These are phyloP conservation scores for Santalum album DNA, from an alignment of 164 flowering plant genomes.

Conservation along the genomic window DNA sequence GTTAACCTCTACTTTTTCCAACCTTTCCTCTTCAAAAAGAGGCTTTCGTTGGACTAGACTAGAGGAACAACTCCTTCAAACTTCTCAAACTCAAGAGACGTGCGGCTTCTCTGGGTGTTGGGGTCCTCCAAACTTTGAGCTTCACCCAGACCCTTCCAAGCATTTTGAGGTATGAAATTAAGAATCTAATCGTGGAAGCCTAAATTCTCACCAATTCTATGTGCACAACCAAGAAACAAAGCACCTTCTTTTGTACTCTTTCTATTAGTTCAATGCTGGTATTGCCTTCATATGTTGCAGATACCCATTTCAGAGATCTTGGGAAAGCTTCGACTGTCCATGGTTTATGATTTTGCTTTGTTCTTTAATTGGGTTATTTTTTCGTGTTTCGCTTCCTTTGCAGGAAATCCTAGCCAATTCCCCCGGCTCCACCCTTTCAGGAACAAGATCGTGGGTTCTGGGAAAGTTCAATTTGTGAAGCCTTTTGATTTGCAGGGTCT, in stretches of 20 bases:
- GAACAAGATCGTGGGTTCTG: neutral
- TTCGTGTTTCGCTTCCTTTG: conserved; percentile 1
- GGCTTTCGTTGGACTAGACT: too few species aligned
- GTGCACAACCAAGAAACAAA: neutral
- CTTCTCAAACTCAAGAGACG: too few species aligned
- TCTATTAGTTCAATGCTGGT: neutral
- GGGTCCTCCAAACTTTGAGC: neutral
- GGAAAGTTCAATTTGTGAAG: neutral
- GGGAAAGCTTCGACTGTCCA: neutral
- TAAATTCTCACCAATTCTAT: neutral
- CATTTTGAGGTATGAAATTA: neutral
- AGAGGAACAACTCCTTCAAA: too few species aligned
- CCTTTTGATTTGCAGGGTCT: neutral
- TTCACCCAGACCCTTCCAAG: conserved; percentile 1
- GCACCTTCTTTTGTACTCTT: too few species aligned
- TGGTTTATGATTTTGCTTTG: too few species aligned
- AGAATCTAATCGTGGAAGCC: neutral
- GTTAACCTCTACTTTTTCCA: too few species aligned
- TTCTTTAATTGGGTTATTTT: too few species aligned
- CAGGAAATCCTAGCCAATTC: conserved; percentile 1
- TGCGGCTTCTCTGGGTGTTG: neutral
- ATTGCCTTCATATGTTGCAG: neutral
- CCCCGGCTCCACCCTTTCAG: neutral
- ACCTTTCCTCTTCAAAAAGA: too few species aligned
- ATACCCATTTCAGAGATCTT: neutral